These are phyloP conservation scores for Cladophialophora exuberans DNA, from an alignment of 2,329 filamentous ascomycete genomes.

Conservation along the genomic window DNA sequence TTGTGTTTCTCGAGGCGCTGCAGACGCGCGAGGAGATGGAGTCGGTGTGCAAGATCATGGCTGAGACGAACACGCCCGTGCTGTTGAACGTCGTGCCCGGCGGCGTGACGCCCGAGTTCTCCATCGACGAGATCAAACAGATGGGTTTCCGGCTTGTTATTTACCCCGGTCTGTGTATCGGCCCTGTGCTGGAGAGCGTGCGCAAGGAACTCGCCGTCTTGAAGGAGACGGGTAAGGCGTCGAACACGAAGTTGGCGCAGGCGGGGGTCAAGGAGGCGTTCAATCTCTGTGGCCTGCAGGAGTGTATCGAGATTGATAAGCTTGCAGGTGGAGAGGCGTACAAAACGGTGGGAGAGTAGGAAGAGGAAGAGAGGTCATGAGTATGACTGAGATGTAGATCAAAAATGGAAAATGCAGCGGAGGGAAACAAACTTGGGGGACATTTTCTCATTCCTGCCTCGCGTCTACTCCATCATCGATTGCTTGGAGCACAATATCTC, in stretches of 20 bases:
- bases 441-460: too few species aligned
- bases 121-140: constrained; percentile 42
- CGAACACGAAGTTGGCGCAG: constrained; percentile 32
- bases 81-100: constrained; percentile 51
- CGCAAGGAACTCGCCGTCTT: constrained; percentile 42
- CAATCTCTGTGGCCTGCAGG: constrained; percentile 48
- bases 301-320: constrained; percentile 45
- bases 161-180: constrained; percentile 45
- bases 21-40: constrained; percentile 43
- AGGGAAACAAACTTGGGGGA: too few species aligned
- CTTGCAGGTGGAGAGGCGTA: constrained; percentile 42
- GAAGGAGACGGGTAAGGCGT: constrained; percentile 41
- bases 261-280: constrained; percentile 45
- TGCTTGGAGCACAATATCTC: too few species aligned
- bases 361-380: not conserved
- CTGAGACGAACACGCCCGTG: constrained; percentile 45
- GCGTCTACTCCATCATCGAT: too few species aligned
- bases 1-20: constrained; percentile 48
- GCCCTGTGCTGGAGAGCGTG: constrained; percentile 43
- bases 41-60: constrained; percentile 41
- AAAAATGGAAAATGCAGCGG: too few species aligned
- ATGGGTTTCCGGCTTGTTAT: constrained; percentile 50
- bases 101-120: constrained; percentile 45
- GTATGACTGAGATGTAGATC: not conserved
- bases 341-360: constrained; percentile 18